Evolutionary conservation across 345 rosid genomes (phyloP), one percentile per base, ranked within the genome.

Genomic region (Salix koriyanagi): DNA sequence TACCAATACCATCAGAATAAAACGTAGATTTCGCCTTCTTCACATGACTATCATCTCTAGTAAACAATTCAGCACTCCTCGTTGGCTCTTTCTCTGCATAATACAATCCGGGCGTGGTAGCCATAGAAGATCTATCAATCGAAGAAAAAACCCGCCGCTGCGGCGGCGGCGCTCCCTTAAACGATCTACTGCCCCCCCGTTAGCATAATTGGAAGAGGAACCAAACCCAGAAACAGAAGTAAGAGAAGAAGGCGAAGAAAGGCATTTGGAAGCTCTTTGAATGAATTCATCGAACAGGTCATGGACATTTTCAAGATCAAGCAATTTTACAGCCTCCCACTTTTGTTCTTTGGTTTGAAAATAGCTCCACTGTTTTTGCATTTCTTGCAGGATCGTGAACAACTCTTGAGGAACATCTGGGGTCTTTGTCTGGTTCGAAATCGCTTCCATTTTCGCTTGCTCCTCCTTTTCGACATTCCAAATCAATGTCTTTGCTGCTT

Each of bases 211-310:
- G 42, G 61, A 28, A 15, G 72, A 74, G 7, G 48, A 6, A 15
- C 67, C 54, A n/a, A 67, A 71, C 30, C 48, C 21, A 58, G 75
- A 72, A 41, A 75, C 8, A 44, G 70, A 12, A 19, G 65, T 12
- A 14, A 70, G 61, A 6, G 89, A 62, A 39, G 88, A 76, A 64
- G 88, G 73, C 7, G 91, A 76, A 8, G 91, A 79, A 61, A 86
- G 80, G 65, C 98, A 96, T 66, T 76, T 72, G 8, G 95, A 90
- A 76, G 98, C 99, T 85, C 94, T 91, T 78, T 92, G 97, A 71
- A 96, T 89, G 75, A 81, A 86, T 21, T 90, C 94, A 76, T 93
- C 98, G 83, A 93, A 96, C 78, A 89, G 14, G 1, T 83, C 70
- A 71, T 96, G 99, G 34, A 84, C 71, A 67, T 79, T 81, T 69